Percentiles rank a stretch among this genome's conserved stretches.
Conservation (phyloP, 140 eudicot species). For the Artemisia princeps region DNA sequence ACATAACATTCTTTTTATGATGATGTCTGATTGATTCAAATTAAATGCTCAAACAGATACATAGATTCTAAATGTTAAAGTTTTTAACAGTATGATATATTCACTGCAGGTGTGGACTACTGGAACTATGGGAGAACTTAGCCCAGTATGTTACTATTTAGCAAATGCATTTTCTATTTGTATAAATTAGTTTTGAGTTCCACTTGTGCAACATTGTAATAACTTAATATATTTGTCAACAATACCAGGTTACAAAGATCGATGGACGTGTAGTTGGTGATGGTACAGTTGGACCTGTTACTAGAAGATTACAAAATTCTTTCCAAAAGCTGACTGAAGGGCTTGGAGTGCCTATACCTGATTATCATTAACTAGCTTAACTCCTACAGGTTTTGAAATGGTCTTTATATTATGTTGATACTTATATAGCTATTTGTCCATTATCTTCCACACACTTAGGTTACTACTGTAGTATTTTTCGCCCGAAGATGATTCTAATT, state of each 20-base stretch:
- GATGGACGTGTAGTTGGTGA: slow-evolving; percentile 84
- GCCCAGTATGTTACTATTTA: slow-evolving; percentile 63
- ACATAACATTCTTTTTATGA: too few species aligned
- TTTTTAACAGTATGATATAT: background rate
- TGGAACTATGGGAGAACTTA: slow-evolving; percentile 97
- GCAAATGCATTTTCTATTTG: slow-evolving; percentile 3
- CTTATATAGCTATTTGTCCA: background rate
- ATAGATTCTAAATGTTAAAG: too few species aligned
- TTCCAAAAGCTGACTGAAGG: slow-evolving; percentile 51
- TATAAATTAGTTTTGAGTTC: background rate
- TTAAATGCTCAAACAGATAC: too few species aligned
- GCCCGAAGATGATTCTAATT: background rate
- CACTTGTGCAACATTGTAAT: background rate
- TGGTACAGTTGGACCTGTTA: slow-evolving; percentile 78
- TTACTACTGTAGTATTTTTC: background rate
- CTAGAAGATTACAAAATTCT: slow-evolving; percentile 61
- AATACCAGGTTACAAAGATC: slow-evolving; percentile 57
- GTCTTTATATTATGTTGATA: background rate
- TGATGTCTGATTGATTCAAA: too few species aligned
- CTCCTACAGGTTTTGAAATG: slow-evolving; percentile 4
- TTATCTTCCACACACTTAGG: background rate
- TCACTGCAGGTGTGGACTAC: slow-evolving; percentile 80
- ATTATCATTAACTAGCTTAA: slow-evolving; percentile 38
- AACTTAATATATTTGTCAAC: background rate
- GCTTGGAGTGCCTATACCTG: slow-evolving; percentile 80